Conservation (phyloP, 345 rosid species). For the Aethionema arabicum region DNA sequence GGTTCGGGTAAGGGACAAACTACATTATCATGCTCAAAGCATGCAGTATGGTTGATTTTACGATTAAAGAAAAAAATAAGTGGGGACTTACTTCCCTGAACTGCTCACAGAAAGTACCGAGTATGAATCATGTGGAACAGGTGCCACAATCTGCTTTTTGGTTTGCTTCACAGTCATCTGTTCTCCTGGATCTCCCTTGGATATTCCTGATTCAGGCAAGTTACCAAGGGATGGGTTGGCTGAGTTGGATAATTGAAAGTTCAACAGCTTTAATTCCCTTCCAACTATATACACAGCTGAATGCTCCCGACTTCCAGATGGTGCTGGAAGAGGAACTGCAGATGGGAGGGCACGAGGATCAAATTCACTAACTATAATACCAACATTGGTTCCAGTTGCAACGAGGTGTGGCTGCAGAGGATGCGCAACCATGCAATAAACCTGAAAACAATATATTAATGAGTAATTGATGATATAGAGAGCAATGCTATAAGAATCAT, state of each 20-base stretch:
- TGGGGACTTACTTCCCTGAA: conserved; percentile 86
- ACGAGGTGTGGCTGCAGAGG: conserved; percentile 97
- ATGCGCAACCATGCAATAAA: conserved; percentile 98
- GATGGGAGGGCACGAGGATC: conserved; percentile 93
- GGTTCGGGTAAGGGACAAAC: background rate
- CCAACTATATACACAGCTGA: conserved; percentile 85
- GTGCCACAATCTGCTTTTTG: conserved; percentile 85
- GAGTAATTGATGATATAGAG: conserved; percentile 29
- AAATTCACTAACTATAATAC: conserved; percentile 92
- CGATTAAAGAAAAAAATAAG: background rate
- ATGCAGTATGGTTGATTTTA: conserved; percentile 13
- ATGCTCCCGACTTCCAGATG: conserved; percentile 87
- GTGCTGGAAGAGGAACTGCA: conserved; percentile 79
- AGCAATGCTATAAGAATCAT: background rate
- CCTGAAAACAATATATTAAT: conserved; percentile 52
- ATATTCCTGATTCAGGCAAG: conserved; percentile 74
- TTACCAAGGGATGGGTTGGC: conserved; percentile 87
- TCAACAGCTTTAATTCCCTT: conserved; percentile 82
- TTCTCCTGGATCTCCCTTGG: conserved; percentile 76
- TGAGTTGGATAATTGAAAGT: conserved; percentile 79
- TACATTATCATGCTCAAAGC: conserved; percentile 6
- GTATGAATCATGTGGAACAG: conserved; percentile 97
- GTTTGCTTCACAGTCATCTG: conserved; percentile 77
- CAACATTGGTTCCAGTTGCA: conserved; percentile 92
- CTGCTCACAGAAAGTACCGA: conserved; percentile 93